Percentiles rank a stretch among this genome's conserved stretches.
These are phyloP conservation scores for Raphanus raphanistrum DNA, from an alignment of 345 rosid genomes.

Conservation along the genomic window DNA sequence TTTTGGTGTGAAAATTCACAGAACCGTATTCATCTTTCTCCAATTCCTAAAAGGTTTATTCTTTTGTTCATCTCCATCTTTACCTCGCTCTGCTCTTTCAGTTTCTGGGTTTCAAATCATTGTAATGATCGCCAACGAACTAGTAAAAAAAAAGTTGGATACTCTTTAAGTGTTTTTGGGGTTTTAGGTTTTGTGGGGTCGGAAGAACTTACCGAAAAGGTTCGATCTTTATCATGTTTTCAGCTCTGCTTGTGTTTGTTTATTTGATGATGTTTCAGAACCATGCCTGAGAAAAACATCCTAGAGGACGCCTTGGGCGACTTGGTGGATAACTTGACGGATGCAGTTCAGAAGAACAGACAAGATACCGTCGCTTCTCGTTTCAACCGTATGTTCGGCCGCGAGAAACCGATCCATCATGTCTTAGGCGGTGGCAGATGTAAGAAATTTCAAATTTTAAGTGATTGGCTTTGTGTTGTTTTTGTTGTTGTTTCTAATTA, in stretches of 20 bases:
- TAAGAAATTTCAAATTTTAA: constrained; percentile 15
- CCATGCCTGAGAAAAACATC: constrained; percentile 74
- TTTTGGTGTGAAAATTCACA: neutral
- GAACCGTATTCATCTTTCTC: constrained; percentile 6
- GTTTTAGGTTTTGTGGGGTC: neutral
- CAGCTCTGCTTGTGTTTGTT: constrained; percentile 7
- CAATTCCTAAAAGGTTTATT: constrained; percentile 21
- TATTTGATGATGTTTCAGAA: constrained; percentile 39
- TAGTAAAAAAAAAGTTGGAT: neutral
- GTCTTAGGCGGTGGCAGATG: constrained; percentile 93
- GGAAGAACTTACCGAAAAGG: constrained; percentile 10
- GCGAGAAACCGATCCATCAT: constrained; percentile 70
- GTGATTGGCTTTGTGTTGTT: constrained; percentile 2
- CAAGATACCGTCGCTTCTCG: constrained; percentile 60
- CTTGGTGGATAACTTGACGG: constrained; percentile 62
- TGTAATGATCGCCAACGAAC: constrained; percentile 13
- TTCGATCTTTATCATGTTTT: constrained; percentile 9
- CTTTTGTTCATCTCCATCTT: neutral
- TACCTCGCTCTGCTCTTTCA: constrained; percentile 20
- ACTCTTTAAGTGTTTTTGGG: constrained; percentile 10
- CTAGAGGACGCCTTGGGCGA: constrained; percentile 57
- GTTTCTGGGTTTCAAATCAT: constrained; percentile 2
- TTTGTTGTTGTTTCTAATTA: neutral
- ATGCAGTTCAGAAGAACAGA: constrained; percentile 57
- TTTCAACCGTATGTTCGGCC: constrained; percentile 73